Percentiles rank a stretch among this genome's conserved stretches.
Evolutionary conservation across 768 basidiomycete genomes (phyloP).

Genomic region (Strobilomyces dryophilus): DNA sequence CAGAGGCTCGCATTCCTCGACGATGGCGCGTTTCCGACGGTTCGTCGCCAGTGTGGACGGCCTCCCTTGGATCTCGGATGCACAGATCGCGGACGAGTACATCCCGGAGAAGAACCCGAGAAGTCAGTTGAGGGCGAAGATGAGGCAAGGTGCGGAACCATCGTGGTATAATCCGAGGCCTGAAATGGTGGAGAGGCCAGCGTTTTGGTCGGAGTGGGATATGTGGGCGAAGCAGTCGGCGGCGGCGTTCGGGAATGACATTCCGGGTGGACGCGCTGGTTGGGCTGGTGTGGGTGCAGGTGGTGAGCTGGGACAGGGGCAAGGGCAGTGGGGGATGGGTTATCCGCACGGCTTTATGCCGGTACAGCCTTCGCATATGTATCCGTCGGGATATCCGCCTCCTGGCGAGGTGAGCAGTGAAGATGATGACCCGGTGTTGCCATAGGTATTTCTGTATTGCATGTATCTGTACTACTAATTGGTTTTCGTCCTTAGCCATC

Average conservation of each 20-base stretch:
- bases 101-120: conserved; percentile 17
- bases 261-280: too few species aligned
- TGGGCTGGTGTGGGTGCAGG: too few species aligned
- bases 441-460: too few species aligned
- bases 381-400: too few species aligned
- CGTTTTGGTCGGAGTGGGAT: conserved; percentile 22
- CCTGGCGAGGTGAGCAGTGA: too few species aligned
- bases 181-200: neutral
- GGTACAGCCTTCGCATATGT: too few species aligned
- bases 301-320: too few species aligned
- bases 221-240: conserved; percentile 18
- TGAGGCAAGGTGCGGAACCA: conserved; percentile 12
- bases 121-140: conserved; percentile 9
- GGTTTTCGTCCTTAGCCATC: too few species aligned
- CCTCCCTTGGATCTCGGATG: conserved; percentile 42
- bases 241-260: neutral
- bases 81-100: conserved; percentile 39
- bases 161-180: conserved; percentile 27
- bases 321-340: too few species aligned
- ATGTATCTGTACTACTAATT: too few species aligned
- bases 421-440: too few species aligned
- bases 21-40: conserved; percentile 34
- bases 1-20: conserved; percentile 10
- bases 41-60: conserved; percentile 14
- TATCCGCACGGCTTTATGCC: too few species aligned